phyloP scores from a whole-genome alignment of 2,329 filamentous ascomycete genomes.

The Paramyrothecium roridum region DNA sequence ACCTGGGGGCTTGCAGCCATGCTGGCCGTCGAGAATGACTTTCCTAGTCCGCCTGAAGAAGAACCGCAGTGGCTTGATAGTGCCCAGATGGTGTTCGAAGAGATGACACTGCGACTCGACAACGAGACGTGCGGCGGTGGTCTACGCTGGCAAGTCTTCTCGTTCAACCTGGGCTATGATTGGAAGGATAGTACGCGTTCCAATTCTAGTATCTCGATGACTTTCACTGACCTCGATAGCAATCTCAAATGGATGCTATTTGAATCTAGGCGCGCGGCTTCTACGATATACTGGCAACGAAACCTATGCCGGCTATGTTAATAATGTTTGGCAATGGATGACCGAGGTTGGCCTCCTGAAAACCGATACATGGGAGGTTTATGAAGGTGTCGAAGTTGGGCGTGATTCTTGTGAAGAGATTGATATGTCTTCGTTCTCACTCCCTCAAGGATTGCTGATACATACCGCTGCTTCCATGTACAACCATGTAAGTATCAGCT shows the following conservation, averaged over 20 bases:
- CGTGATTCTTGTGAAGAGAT: constrained; percentile 42
- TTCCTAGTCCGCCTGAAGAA: constrained; percentile 56
- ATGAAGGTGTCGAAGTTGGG: constrained; percentile 50
- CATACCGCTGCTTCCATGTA: constrained; percentile 58
- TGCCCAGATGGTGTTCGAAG: constrained; percentile 63
- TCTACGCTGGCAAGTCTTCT: constrained; percentile 74
- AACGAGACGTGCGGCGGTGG: constrained; percentile 62
- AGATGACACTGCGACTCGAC: neutral
- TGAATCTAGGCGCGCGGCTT: constrained; percentile 54
- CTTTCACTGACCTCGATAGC: constrained; percentile 11
- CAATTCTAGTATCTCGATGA: neutral
- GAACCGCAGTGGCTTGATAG: constrained; percentile 69
- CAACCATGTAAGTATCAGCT: constrained; percentile 36
- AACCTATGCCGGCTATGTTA: constrained; percentile 54
- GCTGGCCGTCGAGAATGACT: constrained; percentile 69
- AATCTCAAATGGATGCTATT: constrained; percentile 46
- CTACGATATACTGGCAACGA: constrained; percentile 57
- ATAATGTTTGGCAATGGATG: constrained; percentile 56
- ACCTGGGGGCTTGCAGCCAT: constrained; percentile 76
- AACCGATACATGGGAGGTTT: constrained; percentile 51
- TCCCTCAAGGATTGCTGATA: constrained; percentile 51
- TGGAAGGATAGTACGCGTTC: neutral
- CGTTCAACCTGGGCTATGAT: neutral
- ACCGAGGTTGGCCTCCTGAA: constrained; percentile 47
- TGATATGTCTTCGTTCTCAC: constrained; percentile 25